A percentile compares a stretch with the other conserved stretches of the same genome.
Evolutionary conservation across 257 asterid species (phyloP).

Genomic region (Verbascum thapsus): DNA sequence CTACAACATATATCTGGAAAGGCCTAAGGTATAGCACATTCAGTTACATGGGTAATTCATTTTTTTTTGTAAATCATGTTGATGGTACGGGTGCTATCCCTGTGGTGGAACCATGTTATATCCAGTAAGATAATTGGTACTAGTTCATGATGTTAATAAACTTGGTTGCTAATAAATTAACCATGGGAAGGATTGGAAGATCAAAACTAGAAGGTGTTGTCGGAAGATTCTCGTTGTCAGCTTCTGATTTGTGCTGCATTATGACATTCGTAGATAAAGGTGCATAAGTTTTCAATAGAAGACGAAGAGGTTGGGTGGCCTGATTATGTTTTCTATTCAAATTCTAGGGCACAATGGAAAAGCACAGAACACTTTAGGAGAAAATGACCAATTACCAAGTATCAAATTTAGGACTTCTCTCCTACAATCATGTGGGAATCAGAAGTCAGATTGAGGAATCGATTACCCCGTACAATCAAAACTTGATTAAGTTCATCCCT

Average conservation of each 20-base stretch:
- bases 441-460: no score
- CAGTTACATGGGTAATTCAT: constrained; percentile 12
- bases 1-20: constrained; percentile 93
- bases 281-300: constrained; percentile 10
- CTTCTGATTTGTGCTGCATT: constrained; percentile 6
- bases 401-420: not conserved
- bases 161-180: constrained; percentile 1
- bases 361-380: not conserved
- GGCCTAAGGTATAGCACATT: constrained; percentile 81
- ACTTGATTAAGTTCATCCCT: not conserved
- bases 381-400: not conserved
- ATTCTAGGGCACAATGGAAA: not conserved
- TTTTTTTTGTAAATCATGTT: constrained; percentile 14
- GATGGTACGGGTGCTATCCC: constrained; percentile 12
- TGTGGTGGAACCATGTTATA: not conserved
- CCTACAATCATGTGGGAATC: not conserved
- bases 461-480: not conserved
- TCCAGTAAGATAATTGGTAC: not conserved
- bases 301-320: not conserved
- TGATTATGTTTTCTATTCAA: not conserved
- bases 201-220: not conserved
- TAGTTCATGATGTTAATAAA: not conserved
- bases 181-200: not conserved
- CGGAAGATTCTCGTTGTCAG: not conserved
- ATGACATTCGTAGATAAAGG: constrained; percentile 6